Evolutionary conservation across 2,329 filamentous ascomycete genomes (phyloP).

Genomic region (Xylaria polymorpha): DNA sequence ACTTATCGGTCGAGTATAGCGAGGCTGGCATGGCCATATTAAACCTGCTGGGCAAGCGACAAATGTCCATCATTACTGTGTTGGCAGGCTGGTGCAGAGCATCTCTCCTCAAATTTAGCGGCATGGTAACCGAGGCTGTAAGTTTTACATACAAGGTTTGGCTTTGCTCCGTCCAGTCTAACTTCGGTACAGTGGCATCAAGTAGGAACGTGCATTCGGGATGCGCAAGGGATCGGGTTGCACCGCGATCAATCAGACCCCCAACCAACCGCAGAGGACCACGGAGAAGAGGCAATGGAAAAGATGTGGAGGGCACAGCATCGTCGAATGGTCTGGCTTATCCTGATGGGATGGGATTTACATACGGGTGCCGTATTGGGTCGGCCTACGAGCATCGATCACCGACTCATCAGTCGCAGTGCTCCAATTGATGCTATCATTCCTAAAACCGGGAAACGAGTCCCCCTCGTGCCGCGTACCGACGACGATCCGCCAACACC

Average conservation of each 20-base stretch:
- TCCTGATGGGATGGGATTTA: conserved; percentile 65
- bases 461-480: conserved; percentile 60
- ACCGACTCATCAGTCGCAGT: conserved; percentile 58
- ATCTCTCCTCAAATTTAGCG: conserved; percentile 68
- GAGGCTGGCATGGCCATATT: conserved; percentile 66
- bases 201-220: conserved; percentile 67
- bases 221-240: conserved; percentile 72
- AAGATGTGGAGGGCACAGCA: conserved; percentile 70
- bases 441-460: conserved; percentile 60
- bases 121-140: conserved; percentile 68
- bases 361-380: conserved; percentile 66
- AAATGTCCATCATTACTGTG: conserved; percentile 67
- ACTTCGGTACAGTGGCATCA: conserved; percentile 61
- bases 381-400: conserved; percentile 67
- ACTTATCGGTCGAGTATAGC: conserved; percentile 70
- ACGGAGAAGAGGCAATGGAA: conserved; percentile 61
- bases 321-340: conserved; percentile 66
- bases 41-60: conserved; percentile 66
- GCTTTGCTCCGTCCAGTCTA: conserved; percentile 18
- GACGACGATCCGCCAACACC: conserved; percentile 67
- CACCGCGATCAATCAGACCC: conserved; percentile 66
- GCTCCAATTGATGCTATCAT: conserved; percentile 65
- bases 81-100: conserved; percentile 68
- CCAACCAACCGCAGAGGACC: conserved; percentile 57
- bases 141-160: conserved; percentile 40